phyloP scores from a whole-genome alignment of 192 early-diverging fungal genomes.

The Chytriomyces hyalinus region DNA sequence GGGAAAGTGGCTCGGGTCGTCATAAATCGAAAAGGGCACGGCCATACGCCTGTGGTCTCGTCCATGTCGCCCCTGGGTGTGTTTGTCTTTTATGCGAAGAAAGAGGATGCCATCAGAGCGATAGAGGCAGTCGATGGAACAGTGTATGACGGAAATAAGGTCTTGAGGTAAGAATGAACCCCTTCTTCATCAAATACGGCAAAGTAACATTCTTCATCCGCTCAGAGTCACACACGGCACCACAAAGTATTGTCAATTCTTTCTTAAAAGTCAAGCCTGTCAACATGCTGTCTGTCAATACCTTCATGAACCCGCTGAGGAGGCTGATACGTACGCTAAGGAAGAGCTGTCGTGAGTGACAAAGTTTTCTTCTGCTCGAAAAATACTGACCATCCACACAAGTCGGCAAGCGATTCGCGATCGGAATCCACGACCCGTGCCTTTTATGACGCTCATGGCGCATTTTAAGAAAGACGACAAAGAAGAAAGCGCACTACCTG shows the following conservation, averaged over 20 bases:
- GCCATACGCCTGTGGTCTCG: constrained; percentile 59
- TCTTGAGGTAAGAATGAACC: constrained; percentile 65
- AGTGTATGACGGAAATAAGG: constrained; percentile 75
- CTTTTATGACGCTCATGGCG: constrained; percentile 41
- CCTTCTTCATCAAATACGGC: constrained; percentile 10
- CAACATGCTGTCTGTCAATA: constrained; percentile 95
- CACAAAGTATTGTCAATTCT: constrained; percentile 98
- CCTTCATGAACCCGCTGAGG: constrained; percentile 75
- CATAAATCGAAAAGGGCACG: constrained; percentile 75
- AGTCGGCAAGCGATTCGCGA: constrained; percentile 47
- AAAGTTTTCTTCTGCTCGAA: background rate
- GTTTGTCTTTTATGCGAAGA: constrained; percentile 88
- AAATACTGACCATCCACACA: background rate
- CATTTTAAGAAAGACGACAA: constrained; percentile 45
- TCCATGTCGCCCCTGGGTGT: constrained; percentile 67
- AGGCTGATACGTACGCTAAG: constrained; percentile 90
- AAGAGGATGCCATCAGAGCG: constrained; percentile 90
- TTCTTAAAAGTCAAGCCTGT: constrained; percentile 86
- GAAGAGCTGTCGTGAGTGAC: constrained; percentile 70
- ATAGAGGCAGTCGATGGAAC: constrained; percentile 97
- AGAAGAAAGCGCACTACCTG: constrained; percentile 53
- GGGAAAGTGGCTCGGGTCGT: constrained; percentile 95
- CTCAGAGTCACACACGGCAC: constrained; percentile 91
- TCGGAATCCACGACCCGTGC: constrained; percentile 48
- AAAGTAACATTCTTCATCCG: background rate